Evolutionary conservation across 306 rosid genomes (phyloP), one percentile per base, ranked within the genome.

Genomic region (Rosa chinensis): DNA sequence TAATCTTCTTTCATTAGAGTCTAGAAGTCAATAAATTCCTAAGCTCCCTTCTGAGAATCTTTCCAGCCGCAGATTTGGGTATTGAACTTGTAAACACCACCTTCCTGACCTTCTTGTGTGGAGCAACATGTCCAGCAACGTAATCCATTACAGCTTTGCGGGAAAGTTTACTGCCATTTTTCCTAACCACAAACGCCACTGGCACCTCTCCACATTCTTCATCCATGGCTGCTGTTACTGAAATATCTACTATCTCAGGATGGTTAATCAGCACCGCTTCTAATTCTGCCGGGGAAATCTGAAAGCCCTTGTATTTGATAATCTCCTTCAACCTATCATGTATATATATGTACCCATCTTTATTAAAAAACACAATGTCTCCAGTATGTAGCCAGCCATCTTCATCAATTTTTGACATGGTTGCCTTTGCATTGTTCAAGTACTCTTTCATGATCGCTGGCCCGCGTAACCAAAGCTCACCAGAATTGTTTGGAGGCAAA

Each of bases 261-360:
- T 87, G 87, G 72, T 81, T 63, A 40, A 72, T 72, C 81, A 87
- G 80, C 61, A 85, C 80, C 37, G 83, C 78, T 82, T 87, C 90
- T 52, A 85, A 85, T 80, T 87, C 88, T 32, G 87, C 85, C 5
- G 88, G 87, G 37, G 88, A 87, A 80, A 87, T 82, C 85, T 92
- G 97, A 89, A 83, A 94, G 63, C 97, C 98, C 81, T 92, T 92
- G 85, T 92, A 94, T 81, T 94, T 94, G 89, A 94, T 94, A 4
- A 87, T 82, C 77, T 94, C 98, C 82, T 94, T 94, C 86, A 92
- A 79, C 20, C 98, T 93, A 72, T 90, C 97, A 64, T 82, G 52
- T 74, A 92, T 58, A 78, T 86, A 23, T 53, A 94, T 44, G 81
- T 90, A 92, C 43, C 98, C 94, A 35, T 88, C 88, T 77, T 81